phyloP scores from a whole-genome alignment of 768 basidiomycete species.

The Pholiota molesta region DNA sequence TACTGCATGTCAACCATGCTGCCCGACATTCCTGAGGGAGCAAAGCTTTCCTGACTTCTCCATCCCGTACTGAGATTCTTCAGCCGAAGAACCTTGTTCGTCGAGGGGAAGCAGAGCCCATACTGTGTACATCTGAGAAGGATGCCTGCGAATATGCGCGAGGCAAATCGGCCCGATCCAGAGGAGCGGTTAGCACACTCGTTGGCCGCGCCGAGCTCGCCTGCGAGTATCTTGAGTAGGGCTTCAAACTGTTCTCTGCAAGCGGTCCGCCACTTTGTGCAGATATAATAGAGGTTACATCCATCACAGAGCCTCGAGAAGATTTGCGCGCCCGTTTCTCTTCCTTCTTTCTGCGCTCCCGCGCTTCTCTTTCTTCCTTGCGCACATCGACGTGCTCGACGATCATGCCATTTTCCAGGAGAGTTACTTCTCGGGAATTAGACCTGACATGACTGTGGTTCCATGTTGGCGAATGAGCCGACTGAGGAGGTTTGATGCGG shows the following conservation, averaged over 20 bases:
- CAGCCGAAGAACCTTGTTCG: constrained; percentile 79
- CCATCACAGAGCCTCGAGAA: constrained; percentile 70
- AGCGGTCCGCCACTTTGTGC: constrained; percentile 56
- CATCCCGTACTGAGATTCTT: constrained; percentile 72
- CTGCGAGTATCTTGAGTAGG: constrained; percentile 64
- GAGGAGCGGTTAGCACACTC: constrained; percentile 61
- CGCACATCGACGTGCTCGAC: constrained; percentile 87
- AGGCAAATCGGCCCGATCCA: constrained; percentile 63
- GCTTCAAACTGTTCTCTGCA: constrained; percentile 61
- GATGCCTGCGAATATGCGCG: constrained; percentile 78
- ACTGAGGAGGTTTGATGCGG: constrained; percentile 67
- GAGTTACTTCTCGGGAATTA: constrained; percentile 72
- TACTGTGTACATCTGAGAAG: constrained; percentile 78
- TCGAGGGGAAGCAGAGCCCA: constrained; percentile 67
- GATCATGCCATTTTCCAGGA: constrained; percentile 88
- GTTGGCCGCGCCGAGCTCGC: constrained; percentile 56
- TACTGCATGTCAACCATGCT: constrained; percentile 96
- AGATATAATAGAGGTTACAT: constrained; percentile 76
- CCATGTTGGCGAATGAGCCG: constrained; percentile 41
- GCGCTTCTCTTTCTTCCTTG: constrained; percentile 76
- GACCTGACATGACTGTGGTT: constrained; percentile 45
- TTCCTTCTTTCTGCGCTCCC: constrained; percentile 69
- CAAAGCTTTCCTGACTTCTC: constrained; percentile 81
- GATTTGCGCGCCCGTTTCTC: constrained; percentile 75
- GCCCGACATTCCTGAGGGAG: constrained; percentile 79